Base-by-base conservation (phyloP, 768 basidiomycete species). In the Rhodotorula babjevae region DNA sequence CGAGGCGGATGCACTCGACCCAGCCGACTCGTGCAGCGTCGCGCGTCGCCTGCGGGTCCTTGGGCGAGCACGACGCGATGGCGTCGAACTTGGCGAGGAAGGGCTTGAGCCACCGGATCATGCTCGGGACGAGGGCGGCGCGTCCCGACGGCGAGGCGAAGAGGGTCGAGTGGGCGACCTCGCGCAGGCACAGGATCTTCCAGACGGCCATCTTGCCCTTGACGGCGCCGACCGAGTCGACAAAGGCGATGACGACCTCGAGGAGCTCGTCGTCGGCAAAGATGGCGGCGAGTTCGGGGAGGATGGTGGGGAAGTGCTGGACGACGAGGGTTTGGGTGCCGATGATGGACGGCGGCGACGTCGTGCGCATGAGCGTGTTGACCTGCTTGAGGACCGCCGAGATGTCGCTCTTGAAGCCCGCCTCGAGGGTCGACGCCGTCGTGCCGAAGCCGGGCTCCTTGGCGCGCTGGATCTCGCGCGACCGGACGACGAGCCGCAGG, bases 61-160 rank as follows among this genome's bases (percentile, higher is more conserved):
- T 87, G 3, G 86, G 81, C 36, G 66, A 36, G 21, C 85, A 85
- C 73, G 87, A 86, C 29, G 84, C 79, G 75, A 87, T 90, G 81
- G 94, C 93, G 74, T 97, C 93, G 78, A 89, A 97, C 42, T 87
- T 87, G 36, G 94, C 94, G 77, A 98, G 91, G 80, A 94, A 89
- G 3, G 94, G 92, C 79, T 93, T 95, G 76, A 98, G 89, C 93
- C 94, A 97, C 31, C 89, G 86, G 18, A 93, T 88, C 40, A 97
- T 87, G 29, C 89, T 87, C 74, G 96, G 93, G 14, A 95, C 88
- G 5, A 98, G 84, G 11, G 90, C 82, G 1, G 88, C 85, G 42
- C 95, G 87, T 23, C 90, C 88, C 65, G 90, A 85, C 1, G 89
- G 82, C 69, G 89, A 87, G 77, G 93, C 91, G 79, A 97, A 95